Conservation (phyloP, 768 basidiomycete genomes). For the Boletellus ananiceps region DNA sequence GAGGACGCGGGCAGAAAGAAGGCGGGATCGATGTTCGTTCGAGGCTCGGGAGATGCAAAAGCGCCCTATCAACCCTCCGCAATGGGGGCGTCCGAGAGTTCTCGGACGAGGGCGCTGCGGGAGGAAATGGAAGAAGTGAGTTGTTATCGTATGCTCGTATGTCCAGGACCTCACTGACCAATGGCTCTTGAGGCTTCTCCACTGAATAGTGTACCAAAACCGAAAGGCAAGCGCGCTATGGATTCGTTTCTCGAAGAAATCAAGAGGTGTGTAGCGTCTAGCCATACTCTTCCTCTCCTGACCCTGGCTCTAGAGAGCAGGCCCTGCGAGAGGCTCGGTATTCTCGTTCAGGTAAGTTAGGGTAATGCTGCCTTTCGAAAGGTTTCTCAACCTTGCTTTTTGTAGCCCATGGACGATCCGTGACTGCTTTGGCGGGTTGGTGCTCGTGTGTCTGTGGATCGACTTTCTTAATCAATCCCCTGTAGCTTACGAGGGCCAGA, state of each 20-base stretch:
- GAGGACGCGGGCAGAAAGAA: slow-evolving; percentile 52
- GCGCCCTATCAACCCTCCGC: slow-evolving; percentile 41
- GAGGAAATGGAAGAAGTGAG: slow-evolving; percentile 33
- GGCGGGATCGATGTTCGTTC: slow-evolving; percentile 56
- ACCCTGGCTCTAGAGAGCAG: slow-evolving; percentile 66
- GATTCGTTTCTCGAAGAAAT: slow-evolving; percentile 95
- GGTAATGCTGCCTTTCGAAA: background rate
- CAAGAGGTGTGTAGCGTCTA: slow-evolving; percentile 58
- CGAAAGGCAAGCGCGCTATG: slow-evolving; percentile 95
- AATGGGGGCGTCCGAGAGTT: slow-evolving; percentile 26
- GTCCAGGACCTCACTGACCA: background rate
- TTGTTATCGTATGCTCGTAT: slow-evolving; percentile 6
- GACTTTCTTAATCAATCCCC: slow-evolving; percentile 1
- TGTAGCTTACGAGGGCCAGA: slow-evolving; percentile 83
- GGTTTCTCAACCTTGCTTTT: slow-evolving; percentile 1
- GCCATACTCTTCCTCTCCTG: background rate
- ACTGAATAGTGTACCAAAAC: slow-evolving; percentile 52
- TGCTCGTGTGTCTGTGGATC: slow-evolving; percentile 6
- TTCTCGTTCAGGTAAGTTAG: slow-evolving; percentile 54
- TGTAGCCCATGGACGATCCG: slow-evolving; percentile 64
- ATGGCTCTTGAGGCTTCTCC: slow-evolving; percentile 48
- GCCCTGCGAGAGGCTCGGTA: slow-evolving; percentile 85
- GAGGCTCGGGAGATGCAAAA: slow-evolving; percentile 42
- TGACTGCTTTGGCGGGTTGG: slow-evolving; percentile 86
- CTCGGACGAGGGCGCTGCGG: slow-evolving; percentile 29